Conservation (phyloP, 2,329 filamentous ascomycete genomes). For the Monilinia laxa region DNA sequence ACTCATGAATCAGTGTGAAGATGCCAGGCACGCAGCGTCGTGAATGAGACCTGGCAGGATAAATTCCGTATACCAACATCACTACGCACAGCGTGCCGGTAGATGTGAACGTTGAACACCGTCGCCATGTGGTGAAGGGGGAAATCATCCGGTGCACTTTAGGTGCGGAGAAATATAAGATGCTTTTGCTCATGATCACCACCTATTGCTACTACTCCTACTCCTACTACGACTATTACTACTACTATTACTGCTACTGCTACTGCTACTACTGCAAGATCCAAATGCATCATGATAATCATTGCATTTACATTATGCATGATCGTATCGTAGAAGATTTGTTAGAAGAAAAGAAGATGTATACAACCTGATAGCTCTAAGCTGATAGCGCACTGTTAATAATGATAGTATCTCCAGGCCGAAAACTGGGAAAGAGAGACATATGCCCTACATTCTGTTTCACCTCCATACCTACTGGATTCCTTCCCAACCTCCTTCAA, state of each 20-base stretch:
- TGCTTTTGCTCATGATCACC: neutral
- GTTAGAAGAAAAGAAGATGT: neutral
- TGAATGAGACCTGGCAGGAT: neutral
- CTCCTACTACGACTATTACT: too few relatives aligned
- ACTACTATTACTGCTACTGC: too few relatives aligned
- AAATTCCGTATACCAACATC: neutral
- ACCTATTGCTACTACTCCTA: neutral
- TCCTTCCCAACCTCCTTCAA: slow-evolving; percentile 14
- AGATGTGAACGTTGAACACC: neutral
- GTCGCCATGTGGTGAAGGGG: neutral
- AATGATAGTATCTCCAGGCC: neutral
- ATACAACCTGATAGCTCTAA: neutral
- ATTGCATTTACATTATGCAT: slow-evolving; percentile 7
- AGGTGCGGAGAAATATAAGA: neutral
- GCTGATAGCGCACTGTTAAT: slow-evolving; percentile 8
- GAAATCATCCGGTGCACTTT: neutral
- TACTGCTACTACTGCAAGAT: slow-evolving; percentile 8
- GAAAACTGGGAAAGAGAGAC: slow-evolving; percentile 2
- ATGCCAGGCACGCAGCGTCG: neutral
- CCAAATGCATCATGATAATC: slow-evolving; percentile 8
- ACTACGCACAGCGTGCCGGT: neutral
- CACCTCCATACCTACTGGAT: neutral
- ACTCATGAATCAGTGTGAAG: neutral
- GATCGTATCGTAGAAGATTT: neutral
- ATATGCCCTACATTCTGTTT: neutral